Percentiles rank a stretch among this genome's conserved stretches.
These are phyloP conservation scores for Candida pseudofarinosa DNA, from an alignment of 805 yeast genomes.

Conservation along the genomic window DNA sequence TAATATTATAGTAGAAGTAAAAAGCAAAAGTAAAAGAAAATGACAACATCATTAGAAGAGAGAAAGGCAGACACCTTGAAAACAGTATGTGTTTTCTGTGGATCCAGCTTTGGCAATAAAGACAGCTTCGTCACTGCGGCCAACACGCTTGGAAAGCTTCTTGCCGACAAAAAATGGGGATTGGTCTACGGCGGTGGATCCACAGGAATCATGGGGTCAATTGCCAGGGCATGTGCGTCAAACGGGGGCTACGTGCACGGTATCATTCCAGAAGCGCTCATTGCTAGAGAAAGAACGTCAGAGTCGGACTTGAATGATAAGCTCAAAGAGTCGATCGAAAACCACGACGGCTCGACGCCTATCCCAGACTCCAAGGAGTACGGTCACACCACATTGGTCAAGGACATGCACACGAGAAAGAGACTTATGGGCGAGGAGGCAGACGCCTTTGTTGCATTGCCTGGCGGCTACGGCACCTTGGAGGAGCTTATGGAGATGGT, in stretches of 20 bases:
- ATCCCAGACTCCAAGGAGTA: conserved; percentile 55
- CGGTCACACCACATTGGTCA: conserved; percentile 77
- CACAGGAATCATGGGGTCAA: conserved; percentile 76
- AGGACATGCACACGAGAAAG: conserved; percentile 89
- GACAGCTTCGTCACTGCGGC: conserved; percentile 51
- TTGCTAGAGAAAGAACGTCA: conserved; percentile 62
- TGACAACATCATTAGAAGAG: conserved; percentile 15
- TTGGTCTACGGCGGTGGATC: conserved; percentile 90
- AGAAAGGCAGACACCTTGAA: conserved; percentile 21
- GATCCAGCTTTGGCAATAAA: conserved; percentile 69
- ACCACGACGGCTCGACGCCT: conserved; percentile 65
- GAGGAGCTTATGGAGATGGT: conserved; percentile 88
- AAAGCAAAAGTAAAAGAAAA: conserved; percentile 5
- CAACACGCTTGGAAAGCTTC: conserved; percentile 50
- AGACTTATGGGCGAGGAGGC: conserved; percentile 81
- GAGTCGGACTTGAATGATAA: conserved; percentile 42
- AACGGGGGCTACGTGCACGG: conserved; percentile 74
- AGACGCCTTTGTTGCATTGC: conserved; percentile 83
- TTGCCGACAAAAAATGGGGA: conserved; percentile 63
- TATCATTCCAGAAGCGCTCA: conserved; percentile 79
- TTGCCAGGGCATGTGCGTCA: conserved; percentile 59
- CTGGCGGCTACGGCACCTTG: conserved; percentile 89
- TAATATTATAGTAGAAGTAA: not conserved
- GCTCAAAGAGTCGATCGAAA: conserved; percentile 49
- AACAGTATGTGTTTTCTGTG: conserved; percentile 80